Base-by-base conservation (phyloP, 2,329 filamentous ascomycete species). In the Lachnellula cervina region DNA sequence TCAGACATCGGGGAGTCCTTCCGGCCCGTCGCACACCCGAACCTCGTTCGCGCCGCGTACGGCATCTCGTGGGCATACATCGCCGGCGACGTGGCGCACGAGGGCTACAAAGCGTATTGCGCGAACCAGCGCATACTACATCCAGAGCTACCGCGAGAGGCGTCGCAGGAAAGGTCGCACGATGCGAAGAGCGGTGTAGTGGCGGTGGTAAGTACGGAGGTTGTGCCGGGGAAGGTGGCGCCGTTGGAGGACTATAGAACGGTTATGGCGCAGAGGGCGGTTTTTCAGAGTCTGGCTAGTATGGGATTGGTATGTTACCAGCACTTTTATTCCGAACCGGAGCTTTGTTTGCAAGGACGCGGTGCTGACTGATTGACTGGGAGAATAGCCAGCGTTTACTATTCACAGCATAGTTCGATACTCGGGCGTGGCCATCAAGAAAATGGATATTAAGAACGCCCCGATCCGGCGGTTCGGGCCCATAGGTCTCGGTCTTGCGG, bases 1-100 rank as follows among this genome's bases (percentile, higher is more conserved):
- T 92, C 87, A 19, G 93, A 97, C 68, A 93, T 99, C 61, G 94
- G 94, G 70, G 94, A 99, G 73, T 95, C 89, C 0, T 99, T 99
- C 74, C 84, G 94, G 2, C 94, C 94, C 0, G 81, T 99, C 40
- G 92, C 93, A 4, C 92, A 97, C 69, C 93, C 91, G 0, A 85
- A 80, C 66, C 74, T 95, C 3, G 88, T 99, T 11, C 83, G 87
- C 57, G 78, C 83, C 48, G 94, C 94, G 5, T 99, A 99, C 69
- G 93, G 83, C 49, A 77, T 99, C 43, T 96, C 90, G 2, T 97
- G 94, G 94, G 78, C 88, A 11, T 99, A 99, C 68, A 82, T 99
- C 21, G 73, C 91, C 14, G 93, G 94, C 49, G 94, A 99, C 68
- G 93, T 97, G 48, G 80, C 82, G 35, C 87, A 97, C 69, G 94